A percentile compares a stretch with the other conserved stretches of the same genome.
phyloP scores from a whole-genome alignment of 2,329 filamentous ascomycete genomes.

The Aspergillus sp. region DNA sequence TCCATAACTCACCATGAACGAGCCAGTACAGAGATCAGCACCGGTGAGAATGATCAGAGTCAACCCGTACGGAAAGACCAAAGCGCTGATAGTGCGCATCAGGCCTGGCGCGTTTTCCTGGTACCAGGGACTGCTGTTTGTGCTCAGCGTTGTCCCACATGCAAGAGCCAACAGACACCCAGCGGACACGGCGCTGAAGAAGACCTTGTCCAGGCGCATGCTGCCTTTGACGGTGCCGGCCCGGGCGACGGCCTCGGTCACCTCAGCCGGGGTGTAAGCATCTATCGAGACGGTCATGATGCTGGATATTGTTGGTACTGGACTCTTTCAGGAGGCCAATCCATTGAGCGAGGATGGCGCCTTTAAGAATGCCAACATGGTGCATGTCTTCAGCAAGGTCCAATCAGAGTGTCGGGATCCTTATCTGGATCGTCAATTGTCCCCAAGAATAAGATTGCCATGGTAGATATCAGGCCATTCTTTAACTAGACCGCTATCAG shows the following conservation, averaged over 20 bases:
- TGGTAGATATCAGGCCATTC: neutral
- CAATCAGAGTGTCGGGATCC: neutral
- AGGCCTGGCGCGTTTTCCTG: conserved; percentile 51
- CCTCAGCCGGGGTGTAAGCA: conserved; percentile 50
- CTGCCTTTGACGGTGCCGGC: conserved; percentile 54
- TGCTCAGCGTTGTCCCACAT: conserved; percentile 48
- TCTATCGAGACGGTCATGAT: conserved; percentile 27
- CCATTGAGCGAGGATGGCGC: neutral
- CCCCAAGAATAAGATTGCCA: neutral
- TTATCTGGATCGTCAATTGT: conserved; percentile 5
- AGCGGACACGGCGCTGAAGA: conserved; percentile 52
- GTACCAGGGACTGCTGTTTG: conserved; percentile 49
- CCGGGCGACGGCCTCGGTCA: conserved; percentile 52
- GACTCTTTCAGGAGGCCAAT: neutral
- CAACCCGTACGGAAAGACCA: conserved; percentile 53
- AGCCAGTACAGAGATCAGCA: conserved; percentile 51
- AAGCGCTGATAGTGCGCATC: conserved; percentile 46
- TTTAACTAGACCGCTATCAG: too few species aligned
- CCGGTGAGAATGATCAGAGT: conserved; percentile 52
- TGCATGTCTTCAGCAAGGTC: neutral
- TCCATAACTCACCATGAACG: conserved; percentile 41
- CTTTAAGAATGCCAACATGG: neutral
- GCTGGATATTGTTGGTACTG: neutral
- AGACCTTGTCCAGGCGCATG: conserved; percentile 55
- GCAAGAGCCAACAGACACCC: conserved; percentile 55